Conservation (phyloP, 345 rosid species). For the Garcia nutans region DNA sequence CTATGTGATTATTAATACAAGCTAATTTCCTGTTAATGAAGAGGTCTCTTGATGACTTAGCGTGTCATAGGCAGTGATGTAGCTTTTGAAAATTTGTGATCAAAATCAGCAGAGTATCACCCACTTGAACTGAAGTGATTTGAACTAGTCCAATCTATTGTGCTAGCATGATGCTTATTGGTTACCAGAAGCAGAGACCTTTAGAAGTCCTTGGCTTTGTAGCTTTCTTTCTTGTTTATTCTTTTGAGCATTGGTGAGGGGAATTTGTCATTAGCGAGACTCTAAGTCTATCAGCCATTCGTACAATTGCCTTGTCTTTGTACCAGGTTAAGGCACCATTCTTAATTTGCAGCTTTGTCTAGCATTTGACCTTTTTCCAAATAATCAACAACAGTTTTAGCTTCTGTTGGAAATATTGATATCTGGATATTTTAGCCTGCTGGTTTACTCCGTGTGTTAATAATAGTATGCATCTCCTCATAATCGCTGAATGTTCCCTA, state of each 20-base stretch:
- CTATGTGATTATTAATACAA: neutral
- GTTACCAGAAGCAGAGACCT: neutral
- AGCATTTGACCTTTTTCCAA: neutral
- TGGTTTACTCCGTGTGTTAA: neutral
- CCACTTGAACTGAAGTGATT: neutral
- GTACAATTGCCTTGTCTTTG: too few species aligned
- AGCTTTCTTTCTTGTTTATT: too few species aligned
- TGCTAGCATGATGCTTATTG: neutral
- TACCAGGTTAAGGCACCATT: too few species aligned
- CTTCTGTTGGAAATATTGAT: neutral
- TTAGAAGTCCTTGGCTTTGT: neutral
- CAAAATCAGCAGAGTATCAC: neutral
- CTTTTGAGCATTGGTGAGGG: too few species aligned
- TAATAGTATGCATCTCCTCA: neutral
- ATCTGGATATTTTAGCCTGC: neutral
- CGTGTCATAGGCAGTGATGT: neutral
- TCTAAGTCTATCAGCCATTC: too few species aligned
- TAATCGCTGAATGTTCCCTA: neutral
- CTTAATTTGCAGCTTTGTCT: neutral
- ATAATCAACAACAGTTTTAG: neutral
- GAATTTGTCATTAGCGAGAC: too few species aligned
- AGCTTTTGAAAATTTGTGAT: neutral
- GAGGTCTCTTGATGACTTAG: neutral
- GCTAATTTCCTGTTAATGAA: neutral
- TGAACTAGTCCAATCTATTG: neutral